Percentiles rank a stretch among this genome's conserved stretches.
Conservation (phyloP, 768 basidiomycete species). For the Leccinellum albellum region DNA sequence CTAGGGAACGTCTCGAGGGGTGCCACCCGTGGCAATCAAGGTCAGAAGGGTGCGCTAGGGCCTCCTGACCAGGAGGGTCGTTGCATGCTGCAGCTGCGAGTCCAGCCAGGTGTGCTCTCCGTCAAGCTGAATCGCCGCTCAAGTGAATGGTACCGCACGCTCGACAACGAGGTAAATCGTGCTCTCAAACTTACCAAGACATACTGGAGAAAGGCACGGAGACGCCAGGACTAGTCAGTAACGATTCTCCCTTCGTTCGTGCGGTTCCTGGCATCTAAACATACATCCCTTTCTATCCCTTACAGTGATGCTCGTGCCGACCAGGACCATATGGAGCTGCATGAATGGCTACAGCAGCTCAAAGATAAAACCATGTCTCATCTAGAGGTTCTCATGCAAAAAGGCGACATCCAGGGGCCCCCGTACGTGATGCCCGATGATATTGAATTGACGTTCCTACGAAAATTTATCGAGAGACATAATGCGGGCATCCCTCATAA, state of each 20-base stretch:
- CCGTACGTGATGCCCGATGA: conserved; percentile 80
- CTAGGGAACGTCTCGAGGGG: conserved; percentile 81
- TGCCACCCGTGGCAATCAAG: conserved; percentile 81
- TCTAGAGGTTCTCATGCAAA: conserved; percentile 82
- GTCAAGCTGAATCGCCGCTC: conserved; percentile 71
- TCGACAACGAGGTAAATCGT: conserved; percentile 74
- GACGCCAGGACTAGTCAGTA: conserved; percentile 66
- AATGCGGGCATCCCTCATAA: conserved; percentile 74
- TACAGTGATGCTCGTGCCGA: conserved; percentile 67
- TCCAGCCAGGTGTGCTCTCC: conserved; percentile 78
- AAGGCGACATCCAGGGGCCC: conserved; percentile 81
- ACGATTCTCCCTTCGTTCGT: neutral
- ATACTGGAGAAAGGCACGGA: conserved; percentile 78
- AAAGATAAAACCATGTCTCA: conserved; percentile 90
- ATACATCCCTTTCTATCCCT: neutral
- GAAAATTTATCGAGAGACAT: conserved; percentile 80
- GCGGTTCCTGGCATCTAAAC: conserved; percentile 4
- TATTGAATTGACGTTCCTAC: conserved; percentile 70
- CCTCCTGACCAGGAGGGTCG: conserved; percentile 73
- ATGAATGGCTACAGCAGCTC: conserved; percentile 83
- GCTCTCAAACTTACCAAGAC: conserved; percentile 83
- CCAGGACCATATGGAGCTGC: conserved; percentile 86
- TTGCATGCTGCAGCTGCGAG: conserved; percentile 71
- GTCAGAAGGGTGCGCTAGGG: conserved; percentile 75
- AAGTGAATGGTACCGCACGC: conserved; percentile 78